These are phyloP conservation scores for Sesbania bispinosa DNA, from an alignment of 306 rosid species.

Conservation along the genomic window DNA sequence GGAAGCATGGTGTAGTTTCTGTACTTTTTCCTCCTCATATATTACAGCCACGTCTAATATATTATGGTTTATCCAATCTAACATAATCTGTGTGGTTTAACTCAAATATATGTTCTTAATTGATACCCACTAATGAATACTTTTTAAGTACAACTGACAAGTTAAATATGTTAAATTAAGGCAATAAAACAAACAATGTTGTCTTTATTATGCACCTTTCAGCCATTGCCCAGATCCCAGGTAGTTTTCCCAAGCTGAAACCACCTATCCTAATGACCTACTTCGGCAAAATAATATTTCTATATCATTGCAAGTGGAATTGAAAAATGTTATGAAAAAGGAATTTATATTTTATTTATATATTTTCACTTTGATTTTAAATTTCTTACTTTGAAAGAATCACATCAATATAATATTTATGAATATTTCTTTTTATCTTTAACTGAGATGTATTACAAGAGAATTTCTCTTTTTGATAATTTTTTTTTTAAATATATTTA, in stretches of 20 bases:
- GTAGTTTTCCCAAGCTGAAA: background rate
- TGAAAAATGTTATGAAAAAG: too few species aligned
- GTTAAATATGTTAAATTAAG: background rate
- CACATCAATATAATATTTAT: background rate
- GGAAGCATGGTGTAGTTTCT: background rate
- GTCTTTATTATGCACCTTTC: slow-evolving; percentile 20
- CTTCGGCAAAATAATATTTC: background rate
- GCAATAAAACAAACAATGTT: slow-evolving; percentile 15
- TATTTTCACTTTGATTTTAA: too few species aligned
- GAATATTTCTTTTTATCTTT: too few species aligned
- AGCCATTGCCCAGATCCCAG: slow-evolving; percentile 16
- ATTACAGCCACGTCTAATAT: background rate
- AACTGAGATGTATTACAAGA: too few species aligned
- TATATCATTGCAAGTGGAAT: too few species aligned
- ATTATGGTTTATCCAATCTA: slow-evolving; percentile 28
- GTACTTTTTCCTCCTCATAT: background rate
- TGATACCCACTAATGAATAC: slow-evolving; percentile 23
- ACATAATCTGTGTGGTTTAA: slow-evolving; percentile 3
- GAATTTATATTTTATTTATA: background rate
- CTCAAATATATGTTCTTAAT: slow-evolving; percentile 3
- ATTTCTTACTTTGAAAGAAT: too few species aligned
- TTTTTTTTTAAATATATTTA: background rate
- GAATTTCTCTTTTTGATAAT: too few species aligned
- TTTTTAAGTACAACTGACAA: background rate
- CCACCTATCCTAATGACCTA: background rate